These are phyloP conservation scores for Penicillium fimorum DNA, from an alignment of 495 filamentous ascomycete genomes.

Conservation along the genomic window DNA sequence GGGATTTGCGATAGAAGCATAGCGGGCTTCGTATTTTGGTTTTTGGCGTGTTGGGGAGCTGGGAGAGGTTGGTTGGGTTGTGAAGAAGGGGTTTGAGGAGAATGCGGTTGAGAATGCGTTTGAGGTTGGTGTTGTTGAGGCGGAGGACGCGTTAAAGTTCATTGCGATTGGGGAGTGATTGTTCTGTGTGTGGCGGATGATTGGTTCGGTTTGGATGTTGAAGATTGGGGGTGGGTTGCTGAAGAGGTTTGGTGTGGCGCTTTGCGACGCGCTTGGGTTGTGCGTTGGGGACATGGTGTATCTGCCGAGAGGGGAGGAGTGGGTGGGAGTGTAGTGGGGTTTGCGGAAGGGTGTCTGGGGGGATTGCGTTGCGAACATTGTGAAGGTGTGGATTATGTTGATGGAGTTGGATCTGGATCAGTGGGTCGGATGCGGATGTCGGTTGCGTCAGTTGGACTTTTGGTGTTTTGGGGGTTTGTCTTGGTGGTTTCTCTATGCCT, in stretches of 20 bases:
- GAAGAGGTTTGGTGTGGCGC: not conserved
- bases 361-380: slow-evolving; percentile 39
- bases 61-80: slow-evolving; percentile 11
- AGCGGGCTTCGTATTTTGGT: slow-evolving; percentile 32
- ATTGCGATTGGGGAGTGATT: slow-evolving; percentile 16
- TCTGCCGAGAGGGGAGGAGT: slow-evolving; percentile 52
- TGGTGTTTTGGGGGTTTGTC: not conserved
- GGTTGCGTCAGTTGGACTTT: slow-evolving; percentile 13
- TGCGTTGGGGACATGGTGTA: slow-evolving; percentile 23
- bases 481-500: not conserved
- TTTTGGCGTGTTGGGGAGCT: slow-evolving; percentile 16
- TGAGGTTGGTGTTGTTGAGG: slow-evolving; percentile 8
- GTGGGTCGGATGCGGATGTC: slow-evolving; percentile 26
- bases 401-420: slow-evolving; percentile 14
- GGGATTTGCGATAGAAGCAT: slow-evolving; percentile 30
- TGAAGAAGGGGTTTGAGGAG: slow-evolving; percentile 1
- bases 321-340: slow-evolving; percentile 49
- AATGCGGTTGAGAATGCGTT: slow-evolving; percentile 8
- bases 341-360: slow-evolving; percentile 37
- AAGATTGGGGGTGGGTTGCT: slow-evolving; percentile 15
- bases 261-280: not conserved
- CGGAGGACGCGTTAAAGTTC: slow-evolving; percentile 5
- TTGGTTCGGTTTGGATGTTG: slow-evolving; percentile 17
- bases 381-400: slow-evolving; percentile 9
- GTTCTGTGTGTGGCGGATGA: not conserved